Evolutionary conservation across 2,329 filamentous ascomycete genomes (phyloP).

Genomic region (Verticillium longisporum): DNA sequence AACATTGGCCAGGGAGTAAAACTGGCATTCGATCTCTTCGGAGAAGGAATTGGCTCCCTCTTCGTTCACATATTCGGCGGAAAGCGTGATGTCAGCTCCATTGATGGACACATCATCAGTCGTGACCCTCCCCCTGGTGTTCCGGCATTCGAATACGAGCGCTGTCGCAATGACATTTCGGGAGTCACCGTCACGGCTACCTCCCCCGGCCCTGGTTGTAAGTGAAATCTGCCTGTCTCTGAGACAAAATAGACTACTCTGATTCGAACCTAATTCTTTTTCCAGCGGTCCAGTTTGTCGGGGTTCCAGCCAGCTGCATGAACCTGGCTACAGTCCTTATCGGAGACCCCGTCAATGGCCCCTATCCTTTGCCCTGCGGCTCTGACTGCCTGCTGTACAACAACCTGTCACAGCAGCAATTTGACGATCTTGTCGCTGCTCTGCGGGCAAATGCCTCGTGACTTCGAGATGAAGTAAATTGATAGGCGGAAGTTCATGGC

Average conservation of each 20-base stretch:
- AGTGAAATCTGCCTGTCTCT: background rate
- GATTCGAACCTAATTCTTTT: background rate
- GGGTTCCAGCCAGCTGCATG: constrained; percentile 13
- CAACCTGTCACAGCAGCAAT: constrained; percentile 7
- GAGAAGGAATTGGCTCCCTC: too few species aligned
- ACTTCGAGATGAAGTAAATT: too few species aligned
- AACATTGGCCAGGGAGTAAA: background rate
- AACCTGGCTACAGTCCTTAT: constrained; percentile 11
- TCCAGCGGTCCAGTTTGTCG: constrained; percentile 6
- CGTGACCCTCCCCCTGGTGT: constrained; percentile 3
- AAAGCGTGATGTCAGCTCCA: background rate
- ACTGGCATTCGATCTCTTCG: background rate
- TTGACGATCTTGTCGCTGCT: constrained; percentile 17
- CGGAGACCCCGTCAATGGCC: constrained; percentile 9
- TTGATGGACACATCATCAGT: background rate
- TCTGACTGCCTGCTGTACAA: constrained; percentile 13
- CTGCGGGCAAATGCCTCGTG: too few species aligned
- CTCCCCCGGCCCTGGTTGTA: background rate
- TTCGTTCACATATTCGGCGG: background rate
- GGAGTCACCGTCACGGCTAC: constrained; percentile 1
- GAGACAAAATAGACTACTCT: background rate
- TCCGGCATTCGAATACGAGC: constrained; percentile 5
- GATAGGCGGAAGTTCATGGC: too few species aligned
- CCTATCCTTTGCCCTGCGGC: constrained; percentile 9
- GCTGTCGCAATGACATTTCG: constrained; percentile 2